phyloP scores from a whole-genome alignment of 2,329 filamentous ascomycete species.

The Colletotrichum scovillei region DNA sequence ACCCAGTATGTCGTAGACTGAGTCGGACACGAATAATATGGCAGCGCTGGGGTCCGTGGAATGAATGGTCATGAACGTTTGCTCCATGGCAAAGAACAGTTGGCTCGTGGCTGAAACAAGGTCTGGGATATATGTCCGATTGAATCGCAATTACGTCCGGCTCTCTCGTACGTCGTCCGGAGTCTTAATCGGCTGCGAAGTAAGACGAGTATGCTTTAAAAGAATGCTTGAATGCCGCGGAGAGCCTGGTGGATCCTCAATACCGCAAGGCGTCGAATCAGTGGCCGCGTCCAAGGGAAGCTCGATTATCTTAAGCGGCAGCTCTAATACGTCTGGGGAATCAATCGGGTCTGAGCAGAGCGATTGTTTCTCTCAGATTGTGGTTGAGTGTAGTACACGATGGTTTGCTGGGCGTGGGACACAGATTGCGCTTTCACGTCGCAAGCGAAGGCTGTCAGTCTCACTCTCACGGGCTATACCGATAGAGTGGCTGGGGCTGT shows the following conservation, averaged over 20 bases:
- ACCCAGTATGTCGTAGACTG: conserved; percentile 84
- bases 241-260: background rate
- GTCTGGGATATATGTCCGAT: conserved; percentile 15
- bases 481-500: background rate
- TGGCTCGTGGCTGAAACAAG: conserved; percentile 12
- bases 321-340: background rate
- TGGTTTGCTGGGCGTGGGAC: background rate
- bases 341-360: background rate
- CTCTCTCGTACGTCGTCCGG: background rate
- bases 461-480: background rate
- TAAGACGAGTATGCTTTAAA: background rate
- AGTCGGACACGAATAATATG: conserved; percentile 86
- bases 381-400: background rate
- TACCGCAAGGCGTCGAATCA: background rate
- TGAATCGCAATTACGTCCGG: conserved; percentile 2
- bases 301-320: background rate
- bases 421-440: conserved; percentile 13
- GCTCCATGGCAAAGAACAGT: conserved; percentile 69
- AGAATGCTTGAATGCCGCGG: background rate
- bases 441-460: background rate
- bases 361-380: background rate
- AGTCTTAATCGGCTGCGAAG: background rate
- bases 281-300: background rate
- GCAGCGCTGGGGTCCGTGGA: conserved; percentile 79
- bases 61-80: conserved; percentile 92